phyloP scores from a whole-genome alignment of 2,329 filamentous ascomycete genomes.

The Fusarium azukiicola region DNA sequence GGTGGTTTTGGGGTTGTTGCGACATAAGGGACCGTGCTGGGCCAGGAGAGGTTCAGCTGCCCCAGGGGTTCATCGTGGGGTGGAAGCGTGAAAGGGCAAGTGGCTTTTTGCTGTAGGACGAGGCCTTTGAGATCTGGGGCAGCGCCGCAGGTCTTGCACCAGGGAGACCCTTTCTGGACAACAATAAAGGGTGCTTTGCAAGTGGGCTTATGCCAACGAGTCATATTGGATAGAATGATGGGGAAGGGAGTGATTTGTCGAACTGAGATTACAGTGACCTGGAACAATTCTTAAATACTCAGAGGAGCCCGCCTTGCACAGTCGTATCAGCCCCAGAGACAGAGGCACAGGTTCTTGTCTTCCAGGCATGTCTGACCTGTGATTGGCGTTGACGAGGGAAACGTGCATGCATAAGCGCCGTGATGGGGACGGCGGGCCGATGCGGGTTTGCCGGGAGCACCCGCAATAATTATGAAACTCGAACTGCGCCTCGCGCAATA shows the following conservation, averaged over 20 bases:
- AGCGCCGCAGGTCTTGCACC: constrained; percentile 1
- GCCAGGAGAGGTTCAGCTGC: not conserved
- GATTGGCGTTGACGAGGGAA: not conserved
- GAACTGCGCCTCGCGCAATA: constrained; percentile 1
- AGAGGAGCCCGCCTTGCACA: not conserved
- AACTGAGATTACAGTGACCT: not conserved
- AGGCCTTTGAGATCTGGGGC: not conserved
- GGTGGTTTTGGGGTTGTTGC: not conserved
- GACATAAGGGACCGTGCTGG: not conserved
- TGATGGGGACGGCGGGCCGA: constrained; percentile 7
- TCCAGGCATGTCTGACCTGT: not conserved
- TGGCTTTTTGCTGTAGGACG: not conserved
- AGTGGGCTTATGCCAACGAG: constrained; percentile 11
- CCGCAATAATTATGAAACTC: constrained; percentile 14
- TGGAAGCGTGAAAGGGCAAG: accelerated
- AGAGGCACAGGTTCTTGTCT: not conserved
- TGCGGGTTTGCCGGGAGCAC: constrained; percentile 4
- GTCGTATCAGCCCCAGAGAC: not conserved
- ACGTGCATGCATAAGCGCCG: not conserved
- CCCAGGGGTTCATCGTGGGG: not conserved
- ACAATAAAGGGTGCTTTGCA: not conserved
- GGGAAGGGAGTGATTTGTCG: not conserved
- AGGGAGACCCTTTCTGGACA: not conserved
- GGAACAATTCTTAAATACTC: not conserved
- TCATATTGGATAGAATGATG: not conserved